Evolutionary conservation across 805 yeast genomes (phyloP), one percentile per base, ranked within the genome.

Genomic region (Candida khao-thaluensis): DNA sequence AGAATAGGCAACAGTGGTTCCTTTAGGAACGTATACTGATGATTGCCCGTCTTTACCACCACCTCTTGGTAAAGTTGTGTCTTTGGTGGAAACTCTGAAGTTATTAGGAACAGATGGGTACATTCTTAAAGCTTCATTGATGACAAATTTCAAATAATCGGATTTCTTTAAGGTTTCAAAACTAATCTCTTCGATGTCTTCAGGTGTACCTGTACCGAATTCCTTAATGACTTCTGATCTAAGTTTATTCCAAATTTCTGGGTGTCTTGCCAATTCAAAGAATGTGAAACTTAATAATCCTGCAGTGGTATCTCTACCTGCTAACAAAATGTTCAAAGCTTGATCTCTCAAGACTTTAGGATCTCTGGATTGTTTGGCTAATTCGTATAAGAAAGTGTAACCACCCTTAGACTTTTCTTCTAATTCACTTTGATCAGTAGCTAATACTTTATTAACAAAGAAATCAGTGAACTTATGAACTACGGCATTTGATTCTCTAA

Each of bases 251-350:
- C 62, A 69, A 7, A 65, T 50, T 1, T 52, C 53, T 5, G 72
- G 73, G 50, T 72, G 55, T 40, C 72, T 60, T 9, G 75, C 67
- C 38, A 75, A 60, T 49, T 72, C 72, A 45, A 57, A 71, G 35
- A 73, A 58, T 16, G 66, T 51, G 52, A 66, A 72, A n/a, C 76
- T 64, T 40, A 75, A 63, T 24, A 72, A 56, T 3, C 73, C 69
- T 7, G 80, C 79, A 10, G 81, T 75, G 31, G 80, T 75, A 49
- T 76, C 80, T 49, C 81, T 64, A 21, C 79, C 79, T 12, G 81
- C 81, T 16, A 74, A 53, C 41, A 75, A 60, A 40, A 76, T 68
- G 50, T 72, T 74, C 53, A 75, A 59, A 28, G 72, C 60, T 55
- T 76, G 79, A 51, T 72, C 77, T 36, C 79, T 62, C 42, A 75